A percentile compares a stretch with the other conserved stretches of the same genome.
These are phyloP conservation scores for Yamadazyma scolyti DNA, from an alignment of 805 yeast species.

Conservation along the genomic window DNA sequence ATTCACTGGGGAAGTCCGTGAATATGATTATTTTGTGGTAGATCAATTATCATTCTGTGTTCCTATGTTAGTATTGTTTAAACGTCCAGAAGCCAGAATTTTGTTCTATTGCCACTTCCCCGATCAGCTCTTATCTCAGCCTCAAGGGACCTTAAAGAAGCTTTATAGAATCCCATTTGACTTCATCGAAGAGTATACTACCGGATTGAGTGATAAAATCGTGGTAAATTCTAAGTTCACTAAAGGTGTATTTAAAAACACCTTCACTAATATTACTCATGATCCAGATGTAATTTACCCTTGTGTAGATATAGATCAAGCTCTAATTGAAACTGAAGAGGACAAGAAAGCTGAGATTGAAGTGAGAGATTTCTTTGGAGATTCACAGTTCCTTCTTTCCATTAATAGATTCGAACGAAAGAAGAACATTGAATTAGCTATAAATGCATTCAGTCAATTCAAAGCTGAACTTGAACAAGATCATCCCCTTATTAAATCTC, in stretches of 20 bases:
- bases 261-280: conserved; percentile 46
- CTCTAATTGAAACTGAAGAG: conserved; percentile 14
- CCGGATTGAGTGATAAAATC: conserved; percentile 68
- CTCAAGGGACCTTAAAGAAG: conserved; percentile 50
- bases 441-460: conserved; percentile 57
- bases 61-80: conserved; percentile 59
- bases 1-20: conserved; percentile 40
- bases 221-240: conserved; percentile 92
- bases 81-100: conserved; percentile 42
- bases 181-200: conserved; percentile 74
- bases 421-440: conserved; percentile 77
- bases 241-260: conserved; percentile 56
- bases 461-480: conserved; percentile 20
- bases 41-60: conserved; percentile 87
- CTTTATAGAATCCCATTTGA: conserved; percentile 83
- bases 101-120: conserved; percentile 97
- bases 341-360: conserved; percentile 25
- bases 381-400: conserved; percentile 53
- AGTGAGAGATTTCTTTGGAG: conserved; percentile 30
- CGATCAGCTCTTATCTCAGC: conserved; percentile 69
- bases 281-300: conserved; percentile 67
- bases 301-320: conserved; percentile 56
- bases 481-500: too few species aligned
- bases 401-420: conserved; percentile 87
- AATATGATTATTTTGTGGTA: conserved; percentile 71